These are phyloP conservation scores for Scenedesmus sp. DNA, from an alignment of 163 green algal genomes.

Conservation along the genomic window DNA sequence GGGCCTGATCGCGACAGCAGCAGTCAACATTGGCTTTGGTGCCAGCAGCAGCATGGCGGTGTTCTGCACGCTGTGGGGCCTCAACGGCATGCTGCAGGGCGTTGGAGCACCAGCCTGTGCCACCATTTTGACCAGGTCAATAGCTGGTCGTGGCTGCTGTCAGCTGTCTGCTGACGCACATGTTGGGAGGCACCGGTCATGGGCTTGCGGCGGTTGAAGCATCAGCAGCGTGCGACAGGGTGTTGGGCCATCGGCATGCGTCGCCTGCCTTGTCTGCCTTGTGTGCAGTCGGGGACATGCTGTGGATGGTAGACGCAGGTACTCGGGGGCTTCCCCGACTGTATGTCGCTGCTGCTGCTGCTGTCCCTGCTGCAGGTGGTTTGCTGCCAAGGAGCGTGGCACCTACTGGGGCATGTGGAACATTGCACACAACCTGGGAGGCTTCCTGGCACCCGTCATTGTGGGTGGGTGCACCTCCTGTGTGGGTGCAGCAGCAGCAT, in stretches of 20 bases:
- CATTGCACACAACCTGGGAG: constrained; percentile 87
- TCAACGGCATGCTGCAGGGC: constrained; percentile 83
- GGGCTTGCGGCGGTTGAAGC: no score
- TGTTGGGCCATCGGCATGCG: no score
- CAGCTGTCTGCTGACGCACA: no score
- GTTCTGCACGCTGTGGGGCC: constrained; percentile 89
- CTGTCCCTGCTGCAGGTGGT: constrained; percentile 77
- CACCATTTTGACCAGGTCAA: constrained; percentile 85
- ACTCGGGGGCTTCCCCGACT: no score
- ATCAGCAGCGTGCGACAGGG: no score
- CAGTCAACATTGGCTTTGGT: constrained; percentile 74
- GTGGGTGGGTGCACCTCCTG: constrained; percentile 53
- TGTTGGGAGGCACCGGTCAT: no score
- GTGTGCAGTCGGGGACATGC: constrained; percentile 84
- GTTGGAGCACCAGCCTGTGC: constrained; percentile 93
- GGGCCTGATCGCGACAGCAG: constrained; percentile 89
- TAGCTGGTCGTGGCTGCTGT: no score
- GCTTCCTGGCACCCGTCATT: constrained; percentile 70
- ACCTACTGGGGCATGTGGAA: constrained; percentile 93
- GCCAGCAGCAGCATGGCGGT: constrained; percentile 64
- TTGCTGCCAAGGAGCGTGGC: constrained; percentile 84
- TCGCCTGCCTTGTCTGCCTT: neutral
- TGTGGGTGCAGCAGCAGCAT: neutral
- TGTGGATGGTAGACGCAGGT: neutral
- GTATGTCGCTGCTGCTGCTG: neutral